phyloP scores from a whole-genome alignment of 208 protist genomes.

The Naegleria gruberi region DNA sequence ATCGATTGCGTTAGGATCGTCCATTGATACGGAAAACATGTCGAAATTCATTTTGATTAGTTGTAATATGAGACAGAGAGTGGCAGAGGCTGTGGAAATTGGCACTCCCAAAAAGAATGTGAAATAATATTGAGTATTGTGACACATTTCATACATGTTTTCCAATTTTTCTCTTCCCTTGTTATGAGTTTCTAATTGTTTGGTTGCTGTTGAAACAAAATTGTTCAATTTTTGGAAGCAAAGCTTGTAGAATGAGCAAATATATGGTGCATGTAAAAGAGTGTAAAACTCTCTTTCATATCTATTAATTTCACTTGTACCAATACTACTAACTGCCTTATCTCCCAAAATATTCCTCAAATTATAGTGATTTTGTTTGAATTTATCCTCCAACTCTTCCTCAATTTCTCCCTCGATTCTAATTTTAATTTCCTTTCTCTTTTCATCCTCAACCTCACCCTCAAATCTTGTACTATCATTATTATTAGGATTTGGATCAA shows the following conservation, averaged over 20 bases:
- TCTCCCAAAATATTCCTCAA: neutral
- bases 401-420: neutral
- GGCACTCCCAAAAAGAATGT: neutral
- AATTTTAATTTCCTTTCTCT: neutral
- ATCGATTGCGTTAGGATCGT: neutral
- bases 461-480: neutral
- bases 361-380: neutral
- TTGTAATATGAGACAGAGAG: neutral
- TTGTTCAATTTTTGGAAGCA: neutral
- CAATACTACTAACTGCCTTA: neutral
- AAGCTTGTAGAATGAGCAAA: neutral
- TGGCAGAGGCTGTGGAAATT: neutral
- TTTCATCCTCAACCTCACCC: neutral
- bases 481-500: neutral
- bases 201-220: neutral
- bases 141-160: neutral
- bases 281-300: neutral
- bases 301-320: neutral
- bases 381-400: neutral
- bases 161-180: neutral
- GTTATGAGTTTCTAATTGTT: neutral
- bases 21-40: neutral
- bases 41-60: neutral
- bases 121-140: neutral
- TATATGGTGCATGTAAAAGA: neutral